phyloP scores from a whole-genome alignment of 2,329 filamentous ascomycete genomes.

The Teratosphaeriaceae sp. region DNA sequence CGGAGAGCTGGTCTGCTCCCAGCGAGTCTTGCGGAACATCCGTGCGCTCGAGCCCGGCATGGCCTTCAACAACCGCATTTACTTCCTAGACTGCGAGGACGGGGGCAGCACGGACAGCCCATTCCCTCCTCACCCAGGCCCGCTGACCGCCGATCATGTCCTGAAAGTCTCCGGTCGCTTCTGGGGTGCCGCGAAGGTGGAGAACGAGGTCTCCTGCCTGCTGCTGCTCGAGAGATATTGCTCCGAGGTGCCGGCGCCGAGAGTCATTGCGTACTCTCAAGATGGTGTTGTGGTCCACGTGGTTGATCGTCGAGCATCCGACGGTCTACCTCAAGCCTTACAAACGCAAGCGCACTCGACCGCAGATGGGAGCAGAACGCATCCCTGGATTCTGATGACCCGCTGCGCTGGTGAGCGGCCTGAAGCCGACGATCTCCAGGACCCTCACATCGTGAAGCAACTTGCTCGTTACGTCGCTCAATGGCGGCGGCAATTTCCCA shows the following conservation, averaged over 20 bases:
- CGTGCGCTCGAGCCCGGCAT: not conserved
- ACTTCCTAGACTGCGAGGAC: not conserved
- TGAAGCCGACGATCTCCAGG: not conserved
- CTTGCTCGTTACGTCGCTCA: not conserved
- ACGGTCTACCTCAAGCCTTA: not conserved
- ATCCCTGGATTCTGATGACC: not conserved
- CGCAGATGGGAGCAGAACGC: not conserved
- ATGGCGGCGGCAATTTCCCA: not conserved
- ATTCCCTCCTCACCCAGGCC: too few species aligned
- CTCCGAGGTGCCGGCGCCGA: not conserved
- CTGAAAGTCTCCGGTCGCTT: not conserved
- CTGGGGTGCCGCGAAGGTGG: not conserved
- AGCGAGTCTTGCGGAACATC: not conserved
- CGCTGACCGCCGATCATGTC: not conserved
- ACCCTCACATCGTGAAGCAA: not conserved
- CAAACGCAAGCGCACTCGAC: not conserved
- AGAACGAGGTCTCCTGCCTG: slow-evolving; percentile 1
- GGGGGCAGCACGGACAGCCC: too few species aligned
- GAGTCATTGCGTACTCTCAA: not conserved
- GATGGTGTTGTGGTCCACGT: not conserved
- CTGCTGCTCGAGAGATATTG: not conserved
- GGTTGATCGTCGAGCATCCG: not conserved
- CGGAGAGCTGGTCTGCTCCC: not conserved
- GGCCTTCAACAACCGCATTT: not conserved
- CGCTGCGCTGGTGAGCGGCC: not conserved